These are phyloP conservation scores for Myxozyma nipponensis DNA, from an alignment of 805 yeast species.

Conservation along the genomic window DNA sequence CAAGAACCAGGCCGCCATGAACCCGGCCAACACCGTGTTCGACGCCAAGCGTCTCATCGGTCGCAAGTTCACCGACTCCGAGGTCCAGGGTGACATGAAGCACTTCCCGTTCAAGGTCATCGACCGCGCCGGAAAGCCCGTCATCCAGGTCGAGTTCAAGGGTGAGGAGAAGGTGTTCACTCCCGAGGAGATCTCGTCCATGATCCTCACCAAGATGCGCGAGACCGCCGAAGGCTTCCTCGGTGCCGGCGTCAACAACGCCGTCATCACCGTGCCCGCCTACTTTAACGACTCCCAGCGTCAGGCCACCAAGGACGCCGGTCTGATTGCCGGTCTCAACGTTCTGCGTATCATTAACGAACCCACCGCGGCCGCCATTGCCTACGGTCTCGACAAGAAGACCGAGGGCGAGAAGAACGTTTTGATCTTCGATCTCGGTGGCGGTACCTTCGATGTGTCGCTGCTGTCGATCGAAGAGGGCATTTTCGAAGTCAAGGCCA, in stretches of 20 bases:
- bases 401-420: conserved; percentile 81
- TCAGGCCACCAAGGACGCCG: conserved; percentile 98
- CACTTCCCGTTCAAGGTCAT: conserved; percentile 85
- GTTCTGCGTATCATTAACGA: conserved; percentile 93
- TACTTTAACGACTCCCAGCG: conserved; percentile 97
- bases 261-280: conserved; percentile 95
- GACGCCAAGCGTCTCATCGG: conserved; percentile 96
- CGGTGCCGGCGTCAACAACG: conserved; percentile 80
- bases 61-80: conserved; percentile 72
- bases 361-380: conserved; percentile 98
- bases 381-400: conserved; percentile 78
- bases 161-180: conserved; percentile 84
- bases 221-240: conserved; percentile 89
- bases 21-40: conserved; percentile 88
- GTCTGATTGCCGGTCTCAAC: conserved; percentile 92
- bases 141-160: conserved; percentile 78
- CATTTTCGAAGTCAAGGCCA: conserved; percentile 94
- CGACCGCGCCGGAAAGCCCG: conserved; percentile 80
- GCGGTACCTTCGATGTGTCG: conserved; percentile 98
- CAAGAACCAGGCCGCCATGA: conserved; percentile 97
- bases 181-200: conserved; percentile 92
- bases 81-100: conserved; percentile 72
- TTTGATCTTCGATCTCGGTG: conserved; percentile 93
- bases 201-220: conserved; percentile 89
- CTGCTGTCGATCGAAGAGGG: conserved; percentile 91